These are phyloP conservation scores for Poa annua DNA, from an alignment of 176 grass and related monocot genomes.

Conservation along the genomic window DNA sequence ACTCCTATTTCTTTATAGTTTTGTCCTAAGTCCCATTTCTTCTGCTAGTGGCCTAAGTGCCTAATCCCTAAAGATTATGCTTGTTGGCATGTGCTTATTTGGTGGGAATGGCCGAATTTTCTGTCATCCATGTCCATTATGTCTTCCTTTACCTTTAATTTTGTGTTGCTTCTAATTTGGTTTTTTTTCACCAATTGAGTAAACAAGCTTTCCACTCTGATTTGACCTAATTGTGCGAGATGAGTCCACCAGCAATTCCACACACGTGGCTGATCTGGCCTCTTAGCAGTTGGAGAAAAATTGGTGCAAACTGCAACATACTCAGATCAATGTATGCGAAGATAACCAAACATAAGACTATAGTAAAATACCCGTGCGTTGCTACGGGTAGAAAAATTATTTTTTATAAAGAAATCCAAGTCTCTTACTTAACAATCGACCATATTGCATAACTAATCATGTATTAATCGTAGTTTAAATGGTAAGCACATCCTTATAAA, in stretches of 20 bases:
- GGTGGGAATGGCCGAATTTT: not conserved
- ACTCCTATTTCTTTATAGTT: not conserved
- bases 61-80: not conserved
- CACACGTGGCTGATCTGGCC: not conserved
- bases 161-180: not conserved
- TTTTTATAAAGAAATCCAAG: no score
- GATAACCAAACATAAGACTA: not conserved
- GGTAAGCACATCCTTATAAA: no score
- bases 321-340: not conserved
- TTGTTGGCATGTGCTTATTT: not conserved
- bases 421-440: no score
- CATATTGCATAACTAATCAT: no score
- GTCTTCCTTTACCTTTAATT: not conserved
- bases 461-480: no score
- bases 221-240: not conserved
- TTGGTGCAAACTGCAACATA: not conserved
- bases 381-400: no score
- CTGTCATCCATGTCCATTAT: not conserved
- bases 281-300: not conserved
- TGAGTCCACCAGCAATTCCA: not conserved
- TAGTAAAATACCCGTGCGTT: no score
- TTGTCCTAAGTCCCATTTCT: not conserved
- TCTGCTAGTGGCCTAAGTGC: not conserved
- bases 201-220: not conserved
- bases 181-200: not conserved